Percentiles rank a stretch among this genome's conserved stretches.
Conservation (phyloP, 2,329 filamentous ascomycete species). For the Pyricularia sp. region DNA sequence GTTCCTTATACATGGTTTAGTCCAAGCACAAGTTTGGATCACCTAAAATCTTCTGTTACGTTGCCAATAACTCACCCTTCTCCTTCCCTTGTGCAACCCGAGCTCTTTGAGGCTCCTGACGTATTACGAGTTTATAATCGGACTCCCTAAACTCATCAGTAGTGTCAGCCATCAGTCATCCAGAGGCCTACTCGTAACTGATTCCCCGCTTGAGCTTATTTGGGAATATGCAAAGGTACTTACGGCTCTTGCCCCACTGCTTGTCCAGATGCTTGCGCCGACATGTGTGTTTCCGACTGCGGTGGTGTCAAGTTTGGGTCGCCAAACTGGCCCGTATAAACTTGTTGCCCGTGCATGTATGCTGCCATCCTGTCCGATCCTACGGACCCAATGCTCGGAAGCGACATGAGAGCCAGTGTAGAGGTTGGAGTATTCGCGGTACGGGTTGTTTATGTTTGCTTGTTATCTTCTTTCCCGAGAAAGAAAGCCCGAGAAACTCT, state of each 20-base stretch:
- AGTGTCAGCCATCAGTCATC: not conserved
- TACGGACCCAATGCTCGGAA: not conserved
- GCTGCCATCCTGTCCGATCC: not conserved
- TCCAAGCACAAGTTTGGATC: not conserved
- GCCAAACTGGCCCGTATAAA: not conserved
- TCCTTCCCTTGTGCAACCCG: conserved; percentile 65
- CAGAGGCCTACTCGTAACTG: not conserved
- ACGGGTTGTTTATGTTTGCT: not conserved
- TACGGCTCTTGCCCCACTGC: not conserved
- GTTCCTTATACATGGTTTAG: conserved; percentile 6
- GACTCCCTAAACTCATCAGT: not conserved
- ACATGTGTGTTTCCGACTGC: not conserved
- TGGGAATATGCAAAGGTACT: not conserved
- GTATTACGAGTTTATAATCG: conserved; percentile 30
- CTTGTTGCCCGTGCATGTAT: not conserved
- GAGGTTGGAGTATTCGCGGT: not conserved
- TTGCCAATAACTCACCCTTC: conserved; percentile 44
- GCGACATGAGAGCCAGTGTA: not conserved
- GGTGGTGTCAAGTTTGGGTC: not conserved
- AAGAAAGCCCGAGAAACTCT: not conserved
- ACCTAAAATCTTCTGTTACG: not conserved
- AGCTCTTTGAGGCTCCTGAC: conserved; percentile 59
- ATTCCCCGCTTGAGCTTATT: not conserved
- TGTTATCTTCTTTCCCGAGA: not conserved
- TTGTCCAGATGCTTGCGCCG: not conserved